Evolutionary conservation across 1,284 basidiomycete genomes (phyloP), one percentile per base, ranked within the genome.

Genomic region (Pseudozyma flocculosa): DNA sequence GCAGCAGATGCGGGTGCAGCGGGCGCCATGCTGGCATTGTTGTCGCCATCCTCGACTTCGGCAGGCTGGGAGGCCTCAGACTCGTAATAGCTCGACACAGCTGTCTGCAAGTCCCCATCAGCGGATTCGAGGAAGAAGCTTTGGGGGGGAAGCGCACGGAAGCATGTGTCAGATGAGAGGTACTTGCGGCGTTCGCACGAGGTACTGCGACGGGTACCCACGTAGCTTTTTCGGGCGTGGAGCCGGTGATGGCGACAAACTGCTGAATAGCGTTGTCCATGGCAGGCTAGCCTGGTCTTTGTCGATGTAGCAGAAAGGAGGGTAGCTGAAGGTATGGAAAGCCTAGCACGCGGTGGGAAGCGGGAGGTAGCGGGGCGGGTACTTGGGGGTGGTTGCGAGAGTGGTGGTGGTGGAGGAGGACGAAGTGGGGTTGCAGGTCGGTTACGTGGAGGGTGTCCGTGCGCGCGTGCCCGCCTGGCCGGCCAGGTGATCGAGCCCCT

Each of bases 11-110:
- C 11, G 21, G 13, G 30, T 22, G 36, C 42, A 34, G 38, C 52
- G 38, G 41, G n/a, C 17, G 9, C 50, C 38, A n/a, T 14, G 52
- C 34, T 8, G 48, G 21, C 29, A 15, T 21, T 17, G 24, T 46
- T 43, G 17, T 45, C 49, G 30, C 39, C 55, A 2, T 48, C 44
- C 17, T 44, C 49, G 14, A 43, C 47, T 14, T 54, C 50, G 7
- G 48, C 34, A 1, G 40, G 32, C 17, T 57, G 41, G 24, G 49
- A 50, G 19, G 50, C 50, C 36, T 59, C 61, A 32, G 57, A 68
- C 40, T 80, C 79, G 64, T 70, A 80, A 61, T 72, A 80, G 30
- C 66, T 70, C 17, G 75, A 71, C 51, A 80, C 65, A 15, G 80
- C 80, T 24, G 63, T 65, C 57, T 79, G 50, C 15, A 80, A 44